phyloP scores from a whole-genome alignment of 257 asterid genomes.

The Forsythia suspensa region DNA sequence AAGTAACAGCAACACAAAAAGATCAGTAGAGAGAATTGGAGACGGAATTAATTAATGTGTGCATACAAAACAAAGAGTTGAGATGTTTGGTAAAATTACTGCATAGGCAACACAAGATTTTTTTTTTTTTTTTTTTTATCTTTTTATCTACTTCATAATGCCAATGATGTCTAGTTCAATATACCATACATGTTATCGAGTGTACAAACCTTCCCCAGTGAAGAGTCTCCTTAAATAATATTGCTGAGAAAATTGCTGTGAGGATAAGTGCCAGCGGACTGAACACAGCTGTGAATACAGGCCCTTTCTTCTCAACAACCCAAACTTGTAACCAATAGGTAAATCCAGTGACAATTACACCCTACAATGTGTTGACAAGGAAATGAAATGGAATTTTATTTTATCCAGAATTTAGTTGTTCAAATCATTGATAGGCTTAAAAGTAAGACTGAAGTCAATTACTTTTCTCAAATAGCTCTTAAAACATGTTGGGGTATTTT shows the following conservation, averaged over 20 bases:
- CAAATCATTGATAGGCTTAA: neutral
- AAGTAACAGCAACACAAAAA: neutral
- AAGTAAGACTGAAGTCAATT: neutral
- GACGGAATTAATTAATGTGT: too few species aligned
- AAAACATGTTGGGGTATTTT: neutral
- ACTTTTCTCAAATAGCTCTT: too few species aligned
- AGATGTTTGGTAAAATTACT: too few species aligned
- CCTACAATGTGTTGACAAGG: slow-evolving; percentile 32
- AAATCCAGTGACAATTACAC: slow-evolving; percentile 48
- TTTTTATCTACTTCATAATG: too few species aligned
- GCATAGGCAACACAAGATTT: too few species aligned
- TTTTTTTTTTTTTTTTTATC: too few species aligned
- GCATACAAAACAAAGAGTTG: too few species aligned
- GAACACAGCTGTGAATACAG: slow-evolving; percentile 50
- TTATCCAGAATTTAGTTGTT: too few species aligned
- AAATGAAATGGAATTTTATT: neutral
- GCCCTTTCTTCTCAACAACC: slow-evolving; percentile 61
- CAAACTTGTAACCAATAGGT: slow-evolving; percentile 46
- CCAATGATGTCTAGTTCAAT: too few species aligned
- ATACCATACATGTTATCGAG: neutral
- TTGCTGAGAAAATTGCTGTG: slow-evolving; percentile 48
- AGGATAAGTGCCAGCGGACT: slow-evolving; percentile 51
- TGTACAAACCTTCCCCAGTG: slow-evolving; percentile 53
- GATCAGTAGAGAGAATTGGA: too few species aligned
- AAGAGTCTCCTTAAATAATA: slow-evolving; percentile 54